Evolutionary conservation across 148 eudicot species (phyloP), one percentile per base, ranked within the genome.

Genomic region (Arctostaphylos glauca): DNA sequence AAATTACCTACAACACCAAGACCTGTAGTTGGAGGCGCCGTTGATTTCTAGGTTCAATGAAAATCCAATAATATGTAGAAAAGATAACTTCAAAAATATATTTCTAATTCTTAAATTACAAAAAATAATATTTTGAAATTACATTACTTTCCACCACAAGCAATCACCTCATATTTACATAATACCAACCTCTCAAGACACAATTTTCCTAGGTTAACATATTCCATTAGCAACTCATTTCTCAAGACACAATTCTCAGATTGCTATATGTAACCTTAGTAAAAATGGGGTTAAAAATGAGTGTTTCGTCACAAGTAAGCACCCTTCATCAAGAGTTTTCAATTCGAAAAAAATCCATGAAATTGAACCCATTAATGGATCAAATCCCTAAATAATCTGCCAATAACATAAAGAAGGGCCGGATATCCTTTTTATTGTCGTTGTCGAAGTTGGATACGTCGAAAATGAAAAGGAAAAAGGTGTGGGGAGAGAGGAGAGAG

Each of bases 1-100:
- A 46, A 52, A 59, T 74, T 15, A 8, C 41, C n/a, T 31, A 9
- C 73, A 80, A 62, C 73, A 60, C 55, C 73, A 43, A 6, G n/a
- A 44, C 55, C 55, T 64, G 46, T 23, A 49, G 6, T 48, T 9
- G 56, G 21, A 8, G 31, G 23, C 14, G 59, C 31, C 9, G 38
- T 38, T 14, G 38, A 7, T 78, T 78, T 78, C 67, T 78, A 19
- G 68, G 67, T 58, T 56, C 68, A 48, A 41, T 72, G 76, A 72
- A 72, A 23, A 72, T 18, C 76, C 25, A 72, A 18, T 44, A 46
- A 46, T 1, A 7, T 16, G 44, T 43, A 23, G 52, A 72, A 46
- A 71, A 72, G 21, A 19, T 18, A 72, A 16, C 23, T 74, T 19
- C n/a, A 12, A 9, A 19, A 76, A 52, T 21, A 43, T 2, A 44